A percentile compares a stretch with the other conserved stretches of the same genome.
Evolutionary conservation across 345 rosid species (phyloP).

Genomic region (Lepidium africanum): DNA sequence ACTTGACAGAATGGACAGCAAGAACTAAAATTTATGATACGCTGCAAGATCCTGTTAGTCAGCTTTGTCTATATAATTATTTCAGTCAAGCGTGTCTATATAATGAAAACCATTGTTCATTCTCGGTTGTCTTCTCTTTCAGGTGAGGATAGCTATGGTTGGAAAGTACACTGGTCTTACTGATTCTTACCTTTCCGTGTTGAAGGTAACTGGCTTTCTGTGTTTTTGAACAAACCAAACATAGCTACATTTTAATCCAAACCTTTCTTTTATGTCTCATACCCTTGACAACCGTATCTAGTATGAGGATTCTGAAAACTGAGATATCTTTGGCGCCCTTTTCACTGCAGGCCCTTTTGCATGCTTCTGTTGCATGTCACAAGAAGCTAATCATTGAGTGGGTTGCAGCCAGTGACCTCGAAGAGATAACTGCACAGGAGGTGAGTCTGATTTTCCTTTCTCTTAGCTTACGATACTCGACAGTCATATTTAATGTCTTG

Average conservation of each 20-base stretch:
- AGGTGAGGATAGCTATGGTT: constrained; percentile 80
- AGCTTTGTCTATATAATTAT: not conserved
- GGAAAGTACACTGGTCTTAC: constrained; percentile 73
- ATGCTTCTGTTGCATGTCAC: constrained; percentile 74
- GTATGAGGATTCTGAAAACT: not conserved
- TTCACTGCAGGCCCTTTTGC: constrained; percentile 63
- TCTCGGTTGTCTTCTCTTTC: constrained; percentile 15
- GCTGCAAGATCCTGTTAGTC: constrained; percentile 60
- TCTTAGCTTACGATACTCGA: not conserved
- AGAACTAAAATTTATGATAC: constrained; percentile 71
- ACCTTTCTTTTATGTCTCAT: not conserved
- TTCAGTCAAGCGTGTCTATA: not conserved
- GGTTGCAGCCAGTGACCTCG: constrained; percentile 84
- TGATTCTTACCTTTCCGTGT: constrained; percentile 72
- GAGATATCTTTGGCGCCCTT: not conserved
- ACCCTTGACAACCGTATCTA: not conserved
- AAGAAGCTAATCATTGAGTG: constrained; percentile 62
- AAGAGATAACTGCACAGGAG: constrained; percentile 48
- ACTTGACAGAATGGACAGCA: constrained; percentile 67
- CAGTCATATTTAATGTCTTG: constrained; percentile 7
- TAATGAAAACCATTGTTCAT: constrained; percentile 1
- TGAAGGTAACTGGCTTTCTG: constrained; percentile 43
- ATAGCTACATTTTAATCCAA: not conserved
- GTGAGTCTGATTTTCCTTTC: constrained; percentile 25
- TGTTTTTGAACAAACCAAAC: not conserved